Evolutionary conservation across 192 early-diverging fungal genomes (phyloP).

Genomic region (Coemansia furcata): DNA sequence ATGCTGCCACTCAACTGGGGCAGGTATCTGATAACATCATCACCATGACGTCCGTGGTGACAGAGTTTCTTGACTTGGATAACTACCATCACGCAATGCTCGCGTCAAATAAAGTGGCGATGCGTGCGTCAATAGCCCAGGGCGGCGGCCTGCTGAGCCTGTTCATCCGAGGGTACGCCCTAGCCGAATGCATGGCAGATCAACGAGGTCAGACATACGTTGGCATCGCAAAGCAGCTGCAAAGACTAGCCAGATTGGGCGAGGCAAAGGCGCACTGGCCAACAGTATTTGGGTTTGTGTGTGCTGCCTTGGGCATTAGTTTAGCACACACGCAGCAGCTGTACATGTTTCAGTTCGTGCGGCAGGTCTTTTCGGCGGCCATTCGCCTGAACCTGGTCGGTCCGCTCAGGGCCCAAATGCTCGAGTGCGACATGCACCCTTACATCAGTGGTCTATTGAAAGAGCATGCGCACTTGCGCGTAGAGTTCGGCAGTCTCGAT

Average conservation of each 20-base stretch:
- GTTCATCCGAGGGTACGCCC: slow-evolving; percentile 47
- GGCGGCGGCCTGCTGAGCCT: slow-evolving; percentile 49
- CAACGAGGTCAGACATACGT: slow-evolving; percentile 23
- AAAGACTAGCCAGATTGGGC: slow-evolving; percentile 49
- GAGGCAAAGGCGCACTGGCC: slow-evolving; percentile 71
- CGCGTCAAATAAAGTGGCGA: slow-evolving; percentile 38
- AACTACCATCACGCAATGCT: slow-evolving; percentile 45
- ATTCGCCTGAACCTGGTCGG: slow-evolving; percentile 88
- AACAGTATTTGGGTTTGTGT: slow-evolving; percentile 74
- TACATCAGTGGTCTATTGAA: slow-evolving; percentile 54
- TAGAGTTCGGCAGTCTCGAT: slow-evolving; percentile 13
- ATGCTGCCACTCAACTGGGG: not conserved
- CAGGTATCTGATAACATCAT: slow-evolving; percentile 17
- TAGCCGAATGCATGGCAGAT: slow-evolving; percentile 30
- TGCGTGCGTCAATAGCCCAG: slow-evolving; percentile 50
- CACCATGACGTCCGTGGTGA: not conserved
- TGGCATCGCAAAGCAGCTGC: slow-evolving; percentile 39
- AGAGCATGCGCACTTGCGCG: slow-evolving; percentile 53
- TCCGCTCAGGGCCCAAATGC: slow-evolving; percentile 81
- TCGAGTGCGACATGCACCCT: slow-evolving; percentile 61
- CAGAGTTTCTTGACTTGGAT: slow-evolving; percentile 18
- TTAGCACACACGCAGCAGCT: slow-evolving; percentile 67
- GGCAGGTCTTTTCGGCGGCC: slow-evolving; percentile 82
- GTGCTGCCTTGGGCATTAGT: slow-evolving; percentile 44
- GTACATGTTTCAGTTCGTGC: slow-evolving; percentile 81